Conservation (phyloP, 371 early-diverging fungal species). For the Apophysomyces sp. region DNA sequence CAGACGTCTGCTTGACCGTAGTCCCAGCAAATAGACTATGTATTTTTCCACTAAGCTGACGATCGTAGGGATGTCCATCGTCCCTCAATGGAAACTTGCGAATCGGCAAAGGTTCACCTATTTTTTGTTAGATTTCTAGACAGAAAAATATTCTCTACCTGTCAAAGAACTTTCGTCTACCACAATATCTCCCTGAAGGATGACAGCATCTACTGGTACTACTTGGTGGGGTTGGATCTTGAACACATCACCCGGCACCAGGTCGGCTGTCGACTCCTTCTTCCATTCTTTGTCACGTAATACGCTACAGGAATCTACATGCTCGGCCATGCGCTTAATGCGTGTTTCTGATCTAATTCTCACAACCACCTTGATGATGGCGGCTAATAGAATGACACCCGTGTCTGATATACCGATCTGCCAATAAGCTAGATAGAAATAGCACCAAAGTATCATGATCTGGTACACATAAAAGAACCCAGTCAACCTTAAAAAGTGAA, state of each 20-base stretch:
- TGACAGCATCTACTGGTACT: constrained; percentile 64
- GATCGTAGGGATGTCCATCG: constrained; percentile 18
- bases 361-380: constrained; percentile 62
- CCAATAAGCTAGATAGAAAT: constrained; percentile 69
- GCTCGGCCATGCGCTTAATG: constrained; percentile 62
- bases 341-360: constrained; percentile 56
- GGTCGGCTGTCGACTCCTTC: constrained; percentile 37
- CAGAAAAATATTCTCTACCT: constrained; percentile 14
- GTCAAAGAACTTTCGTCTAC: constrained; percentile 72
- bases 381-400: constrained; percentile 62
- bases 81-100: constrained; percentile 46
- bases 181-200: constrained; percentile 64
- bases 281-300: constrained; percentile 55
- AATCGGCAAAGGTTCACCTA: constrained; percentile 47
- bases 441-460: constrained; percentile 65
- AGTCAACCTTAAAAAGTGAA: constrained; percentile 36
- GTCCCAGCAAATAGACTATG: constrained; percentile 42
- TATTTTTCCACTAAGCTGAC: constrained; percentile 16
- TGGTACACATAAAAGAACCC: constrained; percentile 81
- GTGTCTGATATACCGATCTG: constrained; percentile 71
- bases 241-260: constrained; percentile 73
- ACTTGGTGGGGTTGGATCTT: constrained; percentile 35
- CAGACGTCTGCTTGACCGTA: constrained; percentile 26
- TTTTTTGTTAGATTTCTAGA: not conserved
- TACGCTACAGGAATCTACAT: constrained; percentile 39